Evolutionary conservation across 495 filamentous ascomycete genomes (phyloP).

Genomic region (Massariosphaeria phaeospora): DNA sequence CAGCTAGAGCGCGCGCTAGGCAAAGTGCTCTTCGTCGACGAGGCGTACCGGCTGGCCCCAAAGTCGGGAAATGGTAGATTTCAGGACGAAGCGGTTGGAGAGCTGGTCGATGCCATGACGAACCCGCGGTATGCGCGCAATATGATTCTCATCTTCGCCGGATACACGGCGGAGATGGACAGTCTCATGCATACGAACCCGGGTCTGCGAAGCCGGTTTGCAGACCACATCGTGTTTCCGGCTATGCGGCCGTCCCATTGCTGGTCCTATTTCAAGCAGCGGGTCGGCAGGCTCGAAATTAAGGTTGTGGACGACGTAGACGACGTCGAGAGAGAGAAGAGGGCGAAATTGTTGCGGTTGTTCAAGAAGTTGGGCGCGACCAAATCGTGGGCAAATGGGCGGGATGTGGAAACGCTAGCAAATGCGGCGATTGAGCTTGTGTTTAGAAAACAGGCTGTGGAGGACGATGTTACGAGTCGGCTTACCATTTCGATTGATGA

Average conservation of each 20-base stretch:
- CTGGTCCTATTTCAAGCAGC: not conserved
- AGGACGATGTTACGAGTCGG: no score
- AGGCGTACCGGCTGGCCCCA: constrained; percentile 9
- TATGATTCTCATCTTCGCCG: constrained; percentile 9
- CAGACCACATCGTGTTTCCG: not conserved
- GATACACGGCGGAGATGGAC: constrained; percentile 11
- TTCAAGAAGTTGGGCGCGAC: not conserved
- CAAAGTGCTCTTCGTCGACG: constrained; percentile 21
- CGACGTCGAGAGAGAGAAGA: not conserved
- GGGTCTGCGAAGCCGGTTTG: constrained; percentile 4
- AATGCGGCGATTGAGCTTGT: no score
- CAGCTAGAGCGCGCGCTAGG: constrained; percentile 38
- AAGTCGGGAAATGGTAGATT: not conserved
- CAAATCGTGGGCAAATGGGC: constrained; percentile 4
- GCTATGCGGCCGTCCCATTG: constrained; percentile 7
- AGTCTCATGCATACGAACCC: not conserved
- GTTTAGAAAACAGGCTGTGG: no score
- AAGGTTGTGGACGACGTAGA: not conserved
- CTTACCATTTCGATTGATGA: no score
- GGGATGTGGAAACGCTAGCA: constrained; percentile 4
- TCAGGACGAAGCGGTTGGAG: constrained; percentile 5
- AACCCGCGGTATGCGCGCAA: not conserved
- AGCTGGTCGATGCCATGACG: constrained; percentile 6
- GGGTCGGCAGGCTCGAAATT: not conserved
- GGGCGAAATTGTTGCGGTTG: not conserved